A percentile compares a stretch with the other conserved stretches of the same genome.
These are phyloP conservation scores for Zizania latifolia DNA, from an alignment of 176 grass and related monocot genomes.

Conservation along the genomic window DNA sequence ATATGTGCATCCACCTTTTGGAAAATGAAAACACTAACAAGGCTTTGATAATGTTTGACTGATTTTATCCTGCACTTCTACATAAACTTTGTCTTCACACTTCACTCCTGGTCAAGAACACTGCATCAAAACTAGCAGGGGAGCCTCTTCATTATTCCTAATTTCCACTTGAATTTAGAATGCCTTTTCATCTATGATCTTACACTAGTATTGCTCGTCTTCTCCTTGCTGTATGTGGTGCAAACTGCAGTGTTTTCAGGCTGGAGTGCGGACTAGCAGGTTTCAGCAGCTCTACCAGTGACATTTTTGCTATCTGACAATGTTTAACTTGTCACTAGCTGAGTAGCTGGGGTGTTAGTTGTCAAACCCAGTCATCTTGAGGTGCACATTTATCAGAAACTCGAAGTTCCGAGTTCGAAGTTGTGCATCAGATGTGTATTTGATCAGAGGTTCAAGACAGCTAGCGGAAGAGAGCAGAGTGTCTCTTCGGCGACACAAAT, in stretches of 20 bases:
- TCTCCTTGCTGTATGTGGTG: not conserved
- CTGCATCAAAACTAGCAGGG: not conserved
- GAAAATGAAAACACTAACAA: not conserved
- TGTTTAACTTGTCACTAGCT: not conserved
- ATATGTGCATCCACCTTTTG: not conserved
- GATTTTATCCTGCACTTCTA: not conserved
- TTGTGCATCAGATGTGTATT: constrained; percentile 7
- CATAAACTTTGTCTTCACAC: not conserved
- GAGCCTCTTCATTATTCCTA: not conserved
- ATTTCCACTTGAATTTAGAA: not conserved
- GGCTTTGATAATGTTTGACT: not conserved
- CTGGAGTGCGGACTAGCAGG: not conserved
- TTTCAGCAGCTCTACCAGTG: not conserved
- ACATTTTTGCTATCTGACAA: not conserved
- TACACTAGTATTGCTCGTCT: not conserved
- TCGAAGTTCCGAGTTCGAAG: not conserved
- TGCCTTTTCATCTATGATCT: not conserved
- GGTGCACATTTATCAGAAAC: not conserved
- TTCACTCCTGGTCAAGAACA: not conserved
- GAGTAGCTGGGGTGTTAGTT: not conserved
- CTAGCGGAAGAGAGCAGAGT: not conserved
- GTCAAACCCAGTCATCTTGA: not conserved
- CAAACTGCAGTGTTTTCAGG: not conserved
- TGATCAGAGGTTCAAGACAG: not conserved
- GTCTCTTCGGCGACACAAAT: too few species aligned